Evolutionary conservation across 305 asterid species (phyloP).

Genomic region (Andrographis paniculata): DNA sequence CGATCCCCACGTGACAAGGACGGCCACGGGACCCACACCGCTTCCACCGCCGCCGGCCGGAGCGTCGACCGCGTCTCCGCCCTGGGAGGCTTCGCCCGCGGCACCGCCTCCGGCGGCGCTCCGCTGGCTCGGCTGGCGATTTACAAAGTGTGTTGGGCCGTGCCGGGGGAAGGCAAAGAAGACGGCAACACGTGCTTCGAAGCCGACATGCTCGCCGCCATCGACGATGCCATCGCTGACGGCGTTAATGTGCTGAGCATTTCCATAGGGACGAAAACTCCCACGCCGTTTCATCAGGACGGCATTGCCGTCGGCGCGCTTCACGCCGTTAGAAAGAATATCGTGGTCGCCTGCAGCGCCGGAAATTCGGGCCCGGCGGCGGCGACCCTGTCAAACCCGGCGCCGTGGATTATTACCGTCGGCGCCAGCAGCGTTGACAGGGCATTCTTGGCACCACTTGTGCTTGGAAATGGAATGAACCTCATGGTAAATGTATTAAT

Average conservation of each 20-base stretch:
- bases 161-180: slow-evolving; percentile 45
- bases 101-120: slow-evolving; percentile 82
- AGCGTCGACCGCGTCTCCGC: slow-evolving; percentile 38
- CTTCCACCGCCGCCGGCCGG: slow-evolving; percentile 65
- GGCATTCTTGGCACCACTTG: slow-evolving; percentile 32
- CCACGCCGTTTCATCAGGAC: slow-evolving; percentile 39
- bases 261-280: slow-evolving; percentile 48
- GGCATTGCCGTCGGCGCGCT: slow-evolving; percentile 65
- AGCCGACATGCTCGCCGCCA: slow-evolving; percentile 77
- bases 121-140: slow-evolving; percentile 70
- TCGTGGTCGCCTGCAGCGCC: slow-evolving; percentile 77
- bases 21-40: slow-evolving; percentile 89
- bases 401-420: slow-evolving; percentile 92
- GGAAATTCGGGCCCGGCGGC: slow-evolving; percentile 69
- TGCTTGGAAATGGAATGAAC: slow-evolving; percentile 58
- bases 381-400: slow-evolving; percentile 47
- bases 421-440: slow-evolving; percentile 83
- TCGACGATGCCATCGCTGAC: slow-evolving; percentile 76
- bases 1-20: slow-evolving; percentile 79
- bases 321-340: slow-evolving; percentile 61
- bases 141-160: slow-evolving; percentile 84
- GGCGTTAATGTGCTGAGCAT: slow-evolving; percentile 73
- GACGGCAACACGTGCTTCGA: slow-evolving; percentile 60
- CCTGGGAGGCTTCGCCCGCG: slow-evolving; percentile 67
- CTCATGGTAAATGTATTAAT: slow-evolving; percentile 27